Evolutionary conservation across 2,329 filamentous ascomycete genomes (phyloP).

Genomic region (Fusarium sp.): DNA sequence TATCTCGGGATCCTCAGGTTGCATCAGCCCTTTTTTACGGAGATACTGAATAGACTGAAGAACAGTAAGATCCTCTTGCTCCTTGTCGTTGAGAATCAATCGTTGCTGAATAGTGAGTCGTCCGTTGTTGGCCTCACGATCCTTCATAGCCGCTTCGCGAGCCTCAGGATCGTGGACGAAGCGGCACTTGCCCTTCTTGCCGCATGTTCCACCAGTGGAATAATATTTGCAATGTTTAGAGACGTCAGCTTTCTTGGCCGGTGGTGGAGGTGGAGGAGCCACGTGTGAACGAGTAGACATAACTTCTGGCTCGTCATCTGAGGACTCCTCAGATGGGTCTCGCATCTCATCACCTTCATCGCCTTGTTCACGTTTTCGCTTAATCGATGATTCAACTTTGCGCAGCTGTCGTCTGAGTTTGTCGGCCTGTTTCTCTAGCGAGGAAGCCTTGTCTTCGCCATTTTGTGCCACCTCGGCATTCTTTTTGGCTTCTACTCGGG

Average conservation of each 20-base stretch:
- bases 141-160: slow-evolving; percentile 71
- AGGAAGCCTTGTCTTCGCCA: slow-evolving; percentile 71
- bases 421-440: slow-evolving; percentile 69
- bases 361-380: slow-evolving; percentile 75
- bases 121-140: slow-evolving; percentile 73
- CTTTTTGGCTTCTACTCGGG: slow-evolving; percentile 73
- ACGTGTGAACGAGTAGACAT: slow-evolving; percentile 61
- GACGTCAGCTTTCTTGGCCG: slow-evolving; percentile 69
- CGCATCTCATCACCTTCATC: slow-evolving; percentile 76
- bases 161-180: slow-evolving; percentile 75
- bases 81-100: slow-evolving; percentile 74
- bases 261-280: slow-evolving; percentile 54
- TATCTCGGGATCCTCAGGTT: slow-evolving; percentile 39
- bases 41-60: slow-evolving; percentile 75
- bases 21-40: slow-evolving; percentile 68
- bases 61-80: slow-evolving; percentile 74
- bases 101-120: slow-evolving; percentile 75
- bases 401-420: slow-evolving; percentile 73
- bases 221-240: slow-evolving; percentile 78
- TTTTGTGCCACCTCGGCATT: slow-evolving; percentile 59
- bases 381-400: slow-evolving; percentile 77
- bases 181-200: slow-evolving; percentile 81
- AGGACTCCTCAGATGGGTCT: slow-evolving; percentile 63
- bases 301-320: slow-evolving; percentile 70
- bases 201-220: slow-evolving; percentile 75